These are phyloP conservation scores for Baorangia bicolor DNA, from an alignment of 768 basidiomycete genomes.

Conservation along the genomic window DNA sequence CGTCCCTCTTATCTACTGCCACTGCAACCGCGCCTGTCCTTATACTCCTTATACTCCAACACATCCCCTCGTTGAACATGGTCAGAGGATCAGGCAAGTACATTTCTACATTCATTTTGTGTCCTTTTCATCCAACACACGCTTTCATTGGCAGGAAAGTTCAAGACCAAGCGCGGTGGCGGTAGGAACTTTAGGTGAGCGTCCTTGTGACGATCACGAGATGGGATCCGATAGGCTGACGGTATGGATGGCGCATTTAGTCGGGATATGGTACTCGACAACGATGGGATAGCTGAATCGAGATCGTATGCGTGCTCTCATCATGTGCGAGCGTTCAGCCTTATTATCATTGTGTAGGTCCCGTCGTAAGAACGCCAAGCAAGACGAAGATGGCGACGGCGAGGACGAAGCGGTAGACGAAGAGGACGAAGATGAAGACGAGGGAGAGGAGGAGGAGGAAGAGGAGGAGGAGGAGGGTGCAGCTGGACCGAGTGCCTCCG, in stretches of 20 bases:
- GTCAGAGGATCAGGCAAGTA: constrained; percentile 33
- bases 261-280: constrained; percentile 59
- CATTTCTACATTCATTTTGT: neutral
- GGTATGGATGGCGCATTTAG: constrained; percentile 32
- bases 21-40: neutral
- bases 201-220: neutral
- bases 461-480: constrained; percentile 41
- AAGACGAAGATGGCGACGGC: constrained; percentile 41
- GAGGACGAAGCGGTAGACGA: constrained; percentile 42
- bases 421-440: constrained; percentile 44
- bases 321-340: constrained; percentile 11
- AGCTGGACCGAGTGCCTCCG: constrained; percentile 26
- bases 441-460: constrained; percentile 42
- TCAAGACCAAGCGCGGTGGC: constrained; percentile 85
- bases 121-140: neutral
- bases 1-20: constrained; percentile 15
- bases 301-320: constrained; percentile 39
- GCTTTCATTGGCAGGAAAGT: constrained; percentile 53
- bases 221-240: constrained; percentile 9
- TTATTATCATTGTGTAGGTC: constrained; percentile 12
- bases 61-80: constrained; percentile 20
- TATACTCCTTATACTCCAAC: neutral
- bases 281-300: constrained; percentile 53
- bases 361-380: constrained; percentile 25
- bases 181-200: constrained; percentile 79